These are phyloP conservation scores for Aspergillus amoenus DNA, from an alignment of 2,329 filamentous ascomycete species.

Conservation along the genomic window DNA sequence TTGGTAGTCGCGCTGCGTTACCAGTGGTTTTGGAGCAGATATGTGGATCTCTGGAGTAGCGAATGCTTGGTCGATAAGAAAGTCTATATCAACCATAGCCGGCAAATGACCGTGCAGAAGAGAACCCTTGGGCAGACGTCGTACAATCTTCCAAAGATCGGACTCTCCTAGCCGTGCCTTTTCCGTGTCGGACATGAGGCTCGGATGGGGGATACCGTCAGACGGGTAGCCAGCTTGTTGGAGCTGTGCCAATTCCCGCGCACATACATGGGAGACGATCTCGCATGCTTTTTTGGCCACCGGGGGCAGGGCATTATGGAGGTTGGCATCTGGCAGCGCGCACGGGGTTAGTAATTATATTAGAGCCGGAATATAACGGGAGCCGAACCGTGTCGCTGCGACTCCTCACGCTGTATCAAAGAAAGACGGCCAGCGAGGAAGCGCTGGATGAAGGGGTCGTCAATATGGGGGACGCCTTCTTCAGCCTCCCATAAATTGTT, in stretches of 20 bases:
- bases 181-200: constrained; percentile 90
- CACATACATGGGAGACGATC: constrained; percentile 77
- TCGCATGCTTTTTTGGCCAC: constrained; percentile 73
- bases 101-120: constrained; percentile 76
- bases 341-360: constrained; percentile 8
- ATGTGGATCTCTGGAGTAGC: constrained; percentile 73
- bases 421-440: constrained; percentile 74
- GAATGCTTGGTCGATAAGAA: constrained; percentile 71
- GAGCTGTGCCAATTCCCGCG: constrained; percentile 70
- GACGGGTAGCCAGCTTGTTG: constrained; percentile 67
- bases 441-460: constrained; percentile 77
- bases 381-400: constrained; percentile 70
- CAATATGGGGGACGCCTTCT: constrained; percentile 46
- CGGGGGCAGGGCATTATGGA: constrained; percentile 63
- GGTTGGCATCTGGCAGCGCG: constrained; percentile 25
- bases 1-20: constrained; percentile 53
- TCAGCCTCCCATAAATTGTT: constrained; percentile 34
- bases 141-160: constrained; percentile 80
- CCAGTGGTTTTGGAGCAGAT: constrained; percentile 57
- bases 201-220: constrained; percentile 70
- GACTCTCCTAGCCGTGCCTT: constrained; percentile 84
- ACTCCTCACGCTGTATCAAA: constrained; percentile 78
- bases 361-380: neutral
- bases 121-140: constrained; percentile 80
- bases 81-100: constrained; percentile 87